Conservation (phyloP, 2,329 filamentous ascomycete genomes). For the Fusarium xyrophilum region DNA sequence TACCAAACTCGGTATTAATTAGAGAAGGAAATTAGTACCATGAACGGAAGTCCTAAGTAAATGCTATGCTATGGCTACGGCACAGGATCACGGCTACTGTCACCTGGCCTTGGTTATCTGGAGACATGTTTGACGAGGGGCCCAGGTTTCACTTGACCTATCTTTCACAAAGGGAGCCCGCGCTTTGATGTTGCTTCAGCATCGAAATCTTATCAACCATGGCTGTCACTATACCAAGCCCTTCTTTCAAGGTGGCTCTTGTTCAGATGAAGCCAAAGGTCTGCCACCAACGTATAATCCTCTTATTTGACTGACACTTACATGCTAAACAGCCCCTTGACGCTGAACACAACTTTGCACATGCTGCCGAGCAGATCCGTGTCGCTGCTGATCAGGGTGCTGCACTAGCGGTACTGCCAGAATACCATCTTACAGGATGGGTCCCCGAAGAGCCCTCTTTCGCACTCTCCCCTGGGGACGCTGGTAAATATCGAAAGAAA, state of each 20-base stretch:
- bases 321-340: conserved; percentile 25
- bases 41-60: conserved; percentile 2
- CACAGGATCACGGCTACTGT: not conserved
- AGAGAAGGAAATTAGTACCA: conserved; percentile 23
- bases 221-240: conserved; percentile 8
- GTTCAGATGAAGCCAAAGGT: conserved; percentile 37
- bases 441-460: conserved; percentile 67
- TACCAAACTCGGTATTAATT: conserved; percentile 10
- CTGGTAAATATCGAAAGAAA: conserved; percentile 61
- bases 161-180: not conserved
- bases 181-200: not conserved
- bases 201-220: conserved; percentile 6
- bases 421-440: conserved; percentile 81
- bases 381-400: conserved; percentile 20
- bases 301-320: not conserved
- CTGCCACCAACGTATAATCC: not conserved
- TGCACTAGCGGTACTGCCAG: conserved; percentile 67
- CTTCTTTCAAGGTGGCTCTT: conserved; percentile 31
- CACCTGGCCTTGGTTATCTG: not conserved
- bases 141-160: not conserved
- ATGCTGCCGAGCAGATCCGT: conserved; percentile 28
- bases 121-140: not conserved
- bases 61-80: not conserved
- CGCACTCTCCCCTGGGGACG: conserved; percentile 57
- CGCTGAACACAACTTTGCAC: conserved; percentile 29